phyloP scores from a whole-genome alignment of 306 rosid genomes.

The Corylus avellana region DNA sequence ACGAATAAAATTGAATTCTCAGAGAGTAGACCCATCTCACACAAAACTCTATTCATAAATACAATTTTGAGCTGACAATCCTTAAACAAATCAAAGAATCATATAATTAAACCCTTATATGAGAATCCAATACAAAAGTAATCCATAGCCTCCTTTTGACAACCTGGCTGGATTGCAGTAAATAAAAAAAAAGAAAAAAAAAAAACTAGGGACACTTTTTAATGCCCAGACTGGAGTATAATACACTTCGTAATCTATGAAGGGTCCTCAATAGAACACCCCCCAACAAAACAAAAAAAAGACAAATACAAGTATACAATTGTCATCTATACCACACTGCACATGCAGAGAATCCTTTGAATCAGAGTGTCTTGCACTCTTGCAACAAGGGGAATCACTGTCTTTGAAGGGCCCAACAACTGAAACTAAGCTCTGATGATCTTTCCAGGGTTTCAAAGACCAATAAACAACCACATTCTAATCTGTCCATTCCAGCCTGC shows the following conservation, averaged over 20 bases:
- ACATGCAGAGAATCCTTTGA: conserved; percentile 16
- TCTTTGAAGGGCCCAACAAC: conserved; percentile 18
- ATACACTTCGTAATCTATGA: conserved; percentile 30
- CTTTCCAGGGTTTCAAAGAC: conserved; percentile 33
- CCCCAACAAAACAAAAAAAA: background rate
- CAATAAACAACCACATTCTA: conserved; percentile 55
- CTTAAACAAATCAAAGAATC: conserved; percentile 72
- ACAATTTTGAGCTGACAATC: conserved; percentile 30
- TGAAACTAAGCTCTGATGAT: conserved; percentile 11
- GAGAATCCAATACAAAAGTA: conserved; percentile 35
- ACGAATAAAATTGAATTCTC: too few relatives aligned
- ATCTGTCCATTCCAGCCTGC: conserved; percentile 77
- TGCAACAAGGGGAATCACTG: conserved; percentile 20
- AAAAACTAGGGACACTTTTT: conserved; percentile 16
- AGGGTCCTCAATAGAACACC: conserved; percentile 12
- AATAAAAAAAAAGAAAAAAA: background rate
- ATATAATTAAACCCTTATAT: conserved; percentile 44
- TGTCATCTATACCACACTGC: conserved; percentile 5
- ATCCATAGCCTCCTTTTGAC: conserved; percentile 19
- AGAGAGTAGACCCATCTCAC: background rate
- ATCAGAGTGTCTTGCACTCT: conserved; percentile 24
- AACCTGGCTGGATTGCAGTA: conserved; percentile 25
- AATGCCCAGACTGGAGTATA: conserved; percentile 22
- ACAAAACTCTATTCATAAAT: background rate
- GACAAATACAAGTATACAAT: background rate